Conservation (phyloP, 805 yeast species). For the Yarrowia osloensis region DNA sequence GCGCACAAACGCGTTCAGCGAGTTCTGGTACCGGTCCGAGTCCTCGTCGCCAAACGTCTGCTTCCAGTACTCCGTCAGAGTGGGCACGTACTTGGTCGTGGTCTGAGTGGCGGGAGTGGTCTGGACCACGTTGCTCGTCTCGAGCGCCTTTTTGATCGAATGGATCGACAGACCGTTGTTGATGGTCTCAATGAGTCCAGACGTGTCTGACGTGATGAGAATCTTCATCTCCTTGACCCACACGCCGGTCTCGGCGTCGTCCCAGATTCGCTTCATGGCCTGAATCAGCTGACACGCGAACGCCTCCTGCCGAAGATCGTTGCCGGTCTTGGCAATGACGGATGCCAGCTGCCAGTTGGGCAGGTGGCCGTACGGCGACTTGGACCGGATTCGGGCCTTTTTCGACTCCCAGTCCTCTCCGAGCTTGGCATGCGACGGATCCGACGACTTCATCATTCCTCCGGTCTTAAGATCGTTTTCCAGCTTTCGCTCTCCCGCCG, state of each 20-base stretch:
- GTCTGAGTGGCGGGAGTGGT: slow-evolving; percentile 54
- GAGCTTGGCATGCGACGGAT: slow-evolving; percentile 56
- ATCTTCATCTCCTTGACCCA: slow-evolving; percentile 97
- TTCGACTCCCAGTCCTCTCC: slow-evolving; percentile 94
- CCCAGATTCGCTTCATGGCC: slow-evolving; percentile 86
- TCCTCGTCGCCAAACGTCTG: slow-evolving; percentile 69
- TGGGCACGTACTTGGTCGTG: slow-evolving; percentile 65
- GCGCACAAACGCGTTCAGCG: slow-evolving; percentile 80
- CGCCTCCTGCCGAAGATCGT: slow-evolving; percentile 94
- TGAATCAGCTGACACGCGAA: slow-evolving; percentile 94
- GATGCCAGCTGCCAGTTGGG: slow-evolving; percentile 95
- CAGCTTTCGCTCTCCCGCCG: slow-evolving; percentile 85
- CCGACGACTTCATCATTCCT: slow-evolving; percentile 47
- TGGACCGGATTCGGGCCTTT: slow-evolving; percentile 72
- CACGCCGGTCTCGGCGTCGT: slow-evolving; percentile 61
- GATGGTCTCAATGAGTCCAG: slow-evolving; percentile 94
- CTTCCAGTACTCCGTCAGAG: slow-evolving; percentile 75
- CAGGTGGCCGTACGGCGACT: slow-evolving; percentile 79
- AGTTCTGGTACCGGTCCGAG: slow-evolving; percentile 58
- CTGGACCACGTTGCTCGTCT: slow-evolving; percentile 41
- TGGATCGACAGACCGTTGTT: slow-evolving; percentile 93
- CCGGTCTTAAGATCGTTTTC: slow-evolving; percentile 91
- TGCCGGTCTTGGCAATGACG: slow-evolving; percentile 95
- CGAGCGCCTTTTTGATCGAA: slow-evolving; percentile 88
- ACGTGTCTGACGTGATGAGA: slow-evolving; percentile 81